Base-by-base conservation (phyloP, 768 basidiomycete species). In the Pholiota molesta region DNA sequence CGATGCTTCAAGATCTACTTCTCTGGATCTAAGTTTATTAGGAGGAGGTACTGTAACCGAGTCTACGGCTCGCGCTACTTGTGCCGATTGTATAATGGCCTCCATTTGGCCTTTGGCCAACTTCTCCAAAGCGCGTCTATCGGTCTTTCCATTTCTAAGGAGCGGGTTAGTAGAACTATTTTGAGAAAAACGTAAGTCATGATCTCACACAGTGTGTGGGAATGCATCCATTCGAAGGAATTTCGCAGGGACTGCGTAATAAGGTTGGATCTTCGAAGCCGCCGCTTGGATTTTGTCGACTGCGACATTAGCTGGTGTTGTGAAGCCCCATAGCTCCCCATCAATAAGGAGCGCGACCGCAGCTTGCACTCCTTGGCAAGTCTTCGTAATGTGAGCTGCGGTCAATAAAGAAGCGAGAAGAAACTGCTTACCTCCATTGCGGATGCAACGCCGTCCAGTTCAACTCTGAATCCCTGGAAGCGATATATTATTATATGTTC, bases 361-460 rank as follows among this genome's bases (percentile, higher is more conserved):
- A 56, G 78, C 74, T 60, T 74, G 77, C 44, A 85, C 79, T 8
- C 74, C 72, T 47, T 72, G 56, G 62, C 77, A 79, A 4, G 78
- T 79, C 81, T 83, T 28, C 29, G 23, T 29, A 47, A 44, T 37
- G 37, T 37, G 60, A 51, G 17, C 51, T 44, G 40, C 44, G 26
- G 19, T 13, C n/a, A 52, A 17, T 19, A 52, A 55, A 5, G 17
- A 35, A 56, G 40, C 11, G 23, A 55, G 39, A 47, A 19, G 14
- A 57, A 44, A 29, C 28, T 44, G 56, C 73, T 59, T 44, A 85
- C 85, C 76, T 85, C 79, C 83, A 88, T 84, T 5, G 85, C 85
- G 21, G 80, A 80, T 2, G 84, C 77, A 6, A 88, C 85, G 3
- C 86, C 86, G 61, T 86, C 86, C 9, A 88, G 76, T 68, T 88